A percentile compares a stretch with the other conserved stretches of the same genome.
Evolutionary conservation across 1,284 basidiomycete genomes (phyloP).

Genomic region (Calocybe gambosa): DNA sequence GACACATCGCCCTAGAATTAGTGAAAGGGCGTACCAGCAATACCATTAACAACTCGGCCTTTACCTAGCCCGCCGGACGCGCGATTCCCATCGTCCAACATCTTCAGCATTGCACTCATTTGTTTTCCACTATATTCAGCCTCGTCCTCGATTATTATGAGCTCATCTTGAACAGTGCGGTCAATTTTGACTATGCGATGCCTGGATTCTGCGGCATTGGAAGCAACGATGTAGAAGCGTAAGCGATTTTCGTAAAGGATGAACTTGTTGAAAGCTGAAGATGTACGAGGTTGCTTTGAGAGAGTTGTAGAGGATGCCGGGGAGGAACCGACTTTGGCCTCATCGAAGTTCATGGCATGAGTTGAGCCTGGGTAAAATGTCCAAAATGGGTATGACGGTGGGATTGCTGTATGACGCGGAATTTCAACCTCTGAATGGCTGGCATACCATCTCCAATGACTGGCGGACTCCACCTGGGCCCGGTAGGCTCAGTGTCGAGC

Average conservation of each 20-base stretch:
- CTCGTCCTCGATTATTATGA: conserved; percentile 80
- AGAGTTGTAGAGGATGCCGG: background rate
- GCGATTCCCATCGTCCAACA: conserved; percentile 93
- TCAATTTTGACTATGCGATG: conserved; percentile 92
- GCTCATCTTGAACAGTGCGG: conserved; percentile 68
- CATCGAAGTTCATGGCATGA: background rate
- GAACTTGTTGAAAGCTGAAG: conserved; percentile 75
- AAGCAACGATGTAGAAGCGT: conserved; percentile 85
- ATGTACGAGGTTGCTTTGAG: conserved; percentile 3
- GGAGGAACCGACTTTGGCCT: conserved; percentile 3
- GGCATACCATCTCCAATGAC: too few relatives aligned
- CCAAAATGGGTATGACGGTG: too few relatives aligned
- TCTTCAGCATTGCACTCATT: conserved; percentile 86
- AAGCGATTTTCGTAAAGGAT: conserved; percentile 86
- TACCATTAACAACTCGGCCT: conserved; percentile 74
- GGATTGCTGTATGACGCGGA: too few relatives aligned
- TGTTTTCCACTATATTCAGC: conserved; percentile 85
- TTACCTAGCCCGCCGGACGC: conserved; percentile 83
- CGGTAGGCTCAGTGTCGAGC: too few relatives aligned
- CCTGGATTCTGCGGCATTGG: conserved; percentile 76
- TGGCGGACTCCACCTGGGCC: too few relatives aligned
- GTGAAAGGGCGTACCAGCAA: conserved; percentile 49
- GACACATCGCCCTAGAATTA: background rate
- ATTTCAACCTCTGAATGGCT: too few relatives aligned
- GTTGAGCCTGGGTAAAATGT: too few relatives aligned